Base-by-base conservation (phyloP, 1,284 basidiomycete species). In the Acaromyces ingoldii region DNA sequence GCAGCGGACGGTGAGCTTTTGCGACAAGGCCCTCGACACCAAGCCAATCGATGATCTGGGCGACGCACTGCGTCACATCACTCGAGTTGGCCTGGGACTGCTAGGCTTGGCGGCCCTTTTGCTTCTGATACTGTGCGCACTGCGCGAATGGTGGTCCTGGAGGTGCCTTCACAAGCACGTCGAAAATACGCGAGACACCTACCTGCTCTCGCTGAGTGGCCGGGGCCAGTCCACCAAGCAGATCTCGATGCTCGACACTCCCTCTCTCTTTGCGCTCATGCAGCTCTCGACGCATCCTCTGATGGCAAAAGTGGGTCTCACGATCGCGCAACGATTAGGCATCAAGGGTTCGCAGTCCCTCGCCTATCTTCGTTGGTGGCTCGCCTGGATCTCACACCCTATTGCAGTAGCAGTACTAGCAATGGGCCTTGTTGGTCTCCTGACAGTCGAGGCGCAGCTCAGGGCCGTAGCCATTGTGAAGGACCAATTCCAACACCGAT, bases 361-460 rank as follows among this genome's bases (percentile, higher is more conserved):
- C 28, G 46, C 57, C 19, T 31, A 58, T 15, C 31, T 78, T 86
- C 58, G 80, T 78, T 92, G 87, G 86, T 88, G 89, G 76, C 79
- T 89, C 61, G 82, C 88, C 62, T 96, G 93, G 77, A 80, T 96
- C 55, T 87, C 89, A 71, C 89, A 96, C 70, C 85, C 90, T 1
- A 88, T 90, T 0, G 89, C 89, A 1, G 81, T 95, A 36, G 86
- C 88, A 0, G 87, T 90, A 68, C 85, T 97, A 72, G 82, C 90
- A 54, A 89, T 96, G 65, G 90, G 91, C 10, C 78, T 91, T 58
- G 83, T 95, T 58, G 92, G 92, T 13, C 77, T 97, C n/a, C 76
- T 95, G 46, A 85, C 85, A n/a, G 84, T 95, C 25, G 80, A 91
- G 72, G 78, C 91, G 19, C 93, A 98, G 77, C 80, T 96, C 17